Conservation (phyloP, 2,329 filamentous ascomycete species). For the Diplodia sapinea region DNA sequence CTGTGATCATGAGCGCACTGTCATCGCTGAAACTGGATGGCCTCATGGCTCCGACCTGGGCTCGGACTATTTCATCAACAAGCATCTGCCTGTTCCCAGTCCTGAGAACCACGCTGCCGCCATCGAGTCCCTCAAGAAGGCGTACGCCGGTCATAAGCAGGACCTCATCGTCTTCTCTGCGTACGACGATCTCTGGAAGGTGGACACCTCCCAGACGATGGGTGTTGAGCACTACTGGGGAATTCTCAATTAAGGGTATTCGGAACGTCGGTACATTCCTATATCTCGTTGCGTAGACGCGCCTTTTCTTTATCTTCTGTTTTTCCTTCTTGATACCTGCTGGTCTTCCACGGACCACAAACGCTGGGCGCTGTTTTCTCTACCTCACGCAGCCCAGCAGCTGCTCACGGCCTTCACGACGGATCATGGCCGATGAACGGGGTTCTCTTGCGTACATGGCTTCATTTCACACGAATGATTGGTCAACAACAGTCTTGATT, state of each 20-base stretch:
- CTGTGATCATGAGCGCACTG: constrained; percentile 64
- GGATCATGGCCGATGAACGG: background rate
- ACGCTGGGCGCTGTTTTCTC: background rate
- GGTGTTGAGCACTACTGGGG: constrained; percentile 81
- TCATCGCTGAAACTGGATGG: constrained; percentile 88
- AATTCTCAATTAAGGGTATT: constrained; percentile 46
- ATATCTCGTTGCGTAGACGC: background rate
- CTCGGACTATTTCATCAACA: constrained; percentile 48
- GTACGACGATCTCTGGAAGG: constrained; percentile 83
- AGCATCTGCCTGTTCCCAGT: constrained; percentile 72
- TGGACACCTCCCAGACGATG: constrained; percentile 65
- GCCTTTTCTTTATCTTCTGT: background rate
- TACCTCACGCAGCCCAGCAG: background rate
- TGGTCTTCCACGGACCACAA: background rate
- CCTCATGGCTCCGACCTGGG: constrained; percentile 65
- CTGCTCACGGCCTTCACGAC: constrained; percentile 12
- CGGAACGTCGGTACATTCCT: background rate
- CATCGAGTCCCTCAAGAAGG: constrained; percentile 49
- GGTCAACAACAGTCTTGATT: background rate
- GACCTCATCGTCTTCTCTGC: constrained; percentile 74
- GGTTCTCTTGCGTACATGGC: background rate
- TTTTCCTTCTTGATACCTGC: background rate
- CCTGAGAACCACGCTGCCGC: constrained; percentile 70
- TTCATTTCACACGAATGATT: constrained; percentile 4
- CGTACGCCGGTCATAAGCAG: background rate